Evolutionary conservation across 495 filamentous ascomycete genomes (phyloP).

Genomic region (Choiromyces venosus): DNA sequence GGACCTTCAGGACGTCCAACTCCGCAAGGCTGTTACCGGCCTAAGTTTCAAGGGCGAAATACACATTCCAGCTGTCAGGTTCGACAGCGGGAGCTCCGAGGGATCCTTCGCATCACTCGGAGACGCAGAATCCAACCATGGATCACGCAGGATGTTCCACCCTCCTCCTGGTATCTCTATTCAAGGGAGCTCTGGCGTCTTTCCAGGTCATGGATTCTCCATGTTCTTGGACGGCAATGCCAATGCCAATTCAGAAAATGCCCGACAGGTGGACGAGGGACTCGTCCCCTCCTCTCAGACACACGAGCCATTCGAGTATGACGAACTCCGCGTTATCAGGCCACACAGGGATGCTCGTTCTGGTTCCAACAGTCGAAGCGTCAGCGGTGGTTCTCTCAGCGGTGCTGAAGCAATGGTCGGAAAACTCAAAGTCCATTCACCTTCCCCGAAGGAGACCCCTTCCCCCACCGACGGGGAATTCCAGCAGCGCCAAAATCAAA

Average conservation of each 20-base stretch:
- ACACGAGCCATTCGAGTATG: constrained; percentile 9
- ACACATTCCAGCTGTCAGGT: constrained; percentile 1
- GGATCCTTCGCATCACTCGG: constrained; percentile 28
- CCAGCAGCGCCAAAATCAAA: constrained; percentile 1
- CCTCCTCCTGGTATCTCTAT: constrained; percentile 21
- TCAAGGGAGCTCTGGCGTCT: constrained; percentile 18
- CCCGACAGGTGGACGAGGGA: background rate
- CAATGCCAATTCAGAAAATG: background rate
- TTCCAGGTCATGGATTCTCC: constrained; percentile 13
- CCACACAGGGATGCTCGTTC: constrained; percentile 11
- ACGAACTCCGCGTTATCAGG: background rate
- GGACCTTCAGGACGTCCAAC: constrained; percentile 10
- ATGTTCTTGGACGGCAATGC: constrained; percentile 10
- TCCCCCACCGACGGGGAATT: constrained; percentile 11
- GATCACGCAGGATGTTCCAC: constrained; percentile 24
- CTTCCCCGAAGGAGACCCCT: constrained; percentile 10
- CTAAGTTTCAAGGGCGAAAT: constrained; percentile 13
- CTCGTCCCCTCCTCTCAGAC: background rate
- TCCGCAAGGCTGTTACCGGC: constrained; percentile 6
- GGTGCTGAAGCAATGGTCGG: constrained; percentile 25
- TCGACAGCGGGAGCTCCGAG: constrained; percentile 5
- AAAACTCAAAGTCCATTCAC: constrained; percentile 27
- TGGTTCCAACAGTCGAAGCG: background rate
- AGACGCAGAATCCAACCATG: constrained; percentile 27
- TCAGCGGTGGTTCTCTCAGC: constrained; percentile 21